Percentiles rank a stretch among this genome's conserved stretches.
phyloP scores from a whole-genome alignment of 352 stramenopile species.

The Phytophthora tentaculata region DNA sequence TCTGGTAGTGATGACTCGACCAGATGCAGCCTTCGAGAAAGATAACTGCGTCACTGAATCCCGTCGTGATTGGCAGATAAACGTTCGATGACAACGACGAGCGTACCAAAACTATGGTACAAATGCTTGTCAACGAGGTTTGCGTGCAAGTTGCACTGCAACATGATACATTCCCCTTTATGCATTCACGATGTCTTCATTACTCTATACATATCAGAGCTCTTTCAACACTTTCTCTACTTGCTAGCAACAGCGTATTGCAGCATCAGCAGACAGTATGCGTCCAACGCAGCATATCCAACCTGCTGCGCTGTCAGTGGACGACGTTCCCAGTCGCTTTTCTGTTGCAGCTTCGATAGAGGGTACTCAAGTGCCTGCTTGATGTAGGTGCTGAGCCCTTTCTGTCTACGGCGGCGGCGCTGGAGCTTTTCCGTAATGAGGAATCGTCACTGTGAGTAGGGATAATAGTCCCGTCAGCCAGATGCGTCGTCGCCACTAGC shows the following conservation, averaged over 20 bases:
- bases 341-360: constrained; percentile 75
- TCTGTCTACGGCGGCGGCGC: constrained; percentile 45
- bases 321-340: constrained; percentile 76
- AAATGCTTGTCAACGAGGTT: constrained; percentile 3
- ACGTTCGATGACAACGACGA: constrained; percentile 5
- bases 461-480: constrained; percentile 34
- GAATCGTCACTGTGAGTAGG: constrained; percentile 1
- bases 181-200: not conserved
- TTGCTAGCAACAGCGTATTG: constrained; percentile 34
- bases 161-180: not conserved
- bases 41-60: constrained; percentile 7
- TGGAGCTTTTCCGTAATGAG: constrained; percentile 24
- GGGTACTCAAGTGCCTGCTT: constrained; percentile 61
- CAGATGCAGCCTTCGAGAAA: constrained; percentile 1
- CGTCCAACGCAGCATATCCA: constrained; percentile 76
- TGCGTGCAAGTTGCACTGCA: not conserved
- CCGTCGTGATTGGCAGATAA: constrained; percentile 27
- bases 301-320: constrained; percentile 67
- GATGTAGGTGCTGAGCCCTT: constrained; percentile 62
- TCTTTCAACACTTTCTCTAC: constrained; percentile 18
- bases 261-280: constrained; percentile 83
- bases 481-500: constrained; percentile 31
- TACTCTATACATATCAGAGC: not conserved
- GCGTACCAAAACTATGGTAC: constrained; percentile 6
- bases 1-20: constrained; percentile 12